Percentiles rank a stretch among this genome's conserved stretches.
phyloP scores from a whole-genome alignment of 139 green algal species.

The Ostreobium quekettii region DNA sequence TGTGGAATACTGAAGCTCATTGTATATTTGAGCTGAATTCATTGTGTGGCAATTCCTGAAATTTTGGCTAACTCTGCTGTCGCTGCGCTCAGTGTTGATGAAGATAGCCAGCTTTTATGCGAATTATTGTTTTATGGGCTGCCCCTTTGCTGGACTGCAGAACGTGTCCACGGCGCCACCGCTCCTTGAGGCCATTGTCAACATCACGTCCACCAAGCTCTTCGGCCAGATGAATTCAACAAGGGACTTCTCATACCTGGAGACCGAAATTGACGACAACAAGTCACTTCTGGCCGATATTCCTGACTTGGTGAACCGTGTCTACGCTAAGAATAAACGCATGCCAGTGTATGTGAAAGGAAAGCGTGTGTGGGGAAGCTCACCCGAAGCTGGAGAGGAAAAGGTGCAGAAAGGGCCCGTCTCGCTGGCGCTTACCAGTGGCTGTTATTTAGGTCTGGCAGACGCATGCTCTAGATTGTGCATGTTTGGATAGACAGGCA shows the following conservation, averaged over 20 bases:
- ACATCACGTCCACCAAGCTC: conserved; percentile 19
- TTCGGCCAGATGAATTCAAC: conserved; percentile 35
- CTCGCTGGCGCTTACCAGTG: no score
- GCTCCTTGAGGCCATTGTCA: conserved; percentile 27
- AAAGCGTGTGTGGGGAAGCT: not conserved
- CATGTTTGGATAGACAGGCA: no score
- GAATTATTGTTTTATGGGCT: no score
- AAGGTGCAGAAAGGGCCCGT: no score
- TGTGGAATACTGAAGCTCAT: no score
- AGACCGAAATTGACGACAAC: conserved; percentile 22
- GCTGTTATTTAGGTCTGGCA: no score
- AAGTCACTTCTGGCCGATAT: not conserved
- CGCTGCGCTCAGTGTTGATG: no score
- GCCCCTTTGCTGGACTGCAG: no score
- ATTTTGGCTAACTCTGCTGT: no score
- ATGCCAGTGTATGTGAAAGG: conserved; percentile 2
- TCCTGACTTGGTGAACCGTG: not conserved
- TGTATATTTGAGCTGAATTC: not conserved
- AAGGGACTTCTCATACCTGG: conserved; percentile 51
- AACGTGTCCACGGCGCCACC: no score
- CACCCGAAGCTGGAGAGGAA: not conserved
- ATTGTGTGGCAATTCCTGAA: not conserved
- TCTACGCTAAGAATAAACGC: not conserved
- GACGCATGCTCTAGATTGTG: no score
- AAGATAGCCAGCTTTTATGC: no score